Percentiles rank a stretch among this genome's conserved stretches.
phyloP scores from a whole-genome alignment of 78 protist genomes.

The Cyanophora paradoxa region DNA sequence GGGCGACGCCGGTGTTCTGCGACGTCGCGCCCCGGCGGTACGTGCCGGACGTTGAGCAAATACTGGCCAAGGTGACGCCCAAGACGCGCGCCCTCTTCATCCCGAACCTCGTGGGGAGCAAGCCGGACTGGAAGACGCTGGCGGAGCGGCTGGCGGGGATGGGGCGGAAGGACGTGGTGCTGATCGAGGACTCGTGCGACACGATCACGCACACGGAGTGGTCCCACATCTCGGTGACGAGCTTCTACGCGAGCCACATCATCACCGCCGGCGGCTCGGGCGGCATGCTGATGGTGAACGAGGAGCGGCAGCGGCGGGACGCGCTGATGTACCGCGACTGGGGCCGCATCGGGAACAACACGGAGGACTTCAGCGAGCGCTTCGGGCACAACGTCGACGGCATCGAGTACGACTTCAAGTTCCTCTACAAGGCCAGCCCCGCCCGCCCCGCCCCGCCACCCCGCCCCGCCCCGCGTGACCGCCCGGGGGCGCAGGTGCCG shows the following conservation, averaged over 20 bases:
- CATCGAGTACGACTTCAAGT: constrained; percentile 24
- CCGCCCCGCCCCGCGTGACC: no score
- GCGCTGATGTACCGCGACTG: constrained; percentile 22
- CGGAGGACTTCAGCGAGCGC: constrained; percentile 19
- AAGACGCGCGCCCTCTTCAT: constrained; percentile 10
- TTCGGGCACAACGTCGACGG: constrained; percentile 23
- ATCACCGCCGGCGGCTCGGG: constrained; percentile 21
- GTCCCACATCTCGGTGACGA: neutral
- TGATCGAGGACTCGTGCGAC: constrained; percentile 25
- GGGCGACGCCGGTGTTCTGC: constrained; percentile 15
- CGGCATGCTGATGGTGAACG: constrained; percentile 18
- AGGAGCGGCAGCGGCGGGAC: neutral
- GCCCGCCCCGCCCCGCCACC: no score
- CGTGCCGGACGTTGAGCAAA: neutral
- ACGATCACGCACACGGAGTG: constrained; percentile 9
- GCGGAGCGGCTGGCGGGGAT: neutral
- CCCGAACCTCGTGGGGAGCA: constrained; percentile 20
- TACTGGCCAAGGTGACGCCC: constrained; percentile 1
- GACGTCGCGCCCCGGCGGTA: neutral
- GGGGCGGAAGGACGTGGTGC: constrained; percentile 11
- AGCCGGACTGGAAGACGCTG: constrained; percentile 26
- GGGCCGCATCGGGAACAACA: constrained; percentile 24
- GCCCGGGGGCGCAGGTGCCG: no score
- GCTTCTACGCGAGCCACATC: constrained; percentile 21
- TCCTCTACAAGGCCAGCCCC: no score